phyloP scores from a whole-genome alignment of 805 yeast species.

The Ogataea populi-albae region DNA sequence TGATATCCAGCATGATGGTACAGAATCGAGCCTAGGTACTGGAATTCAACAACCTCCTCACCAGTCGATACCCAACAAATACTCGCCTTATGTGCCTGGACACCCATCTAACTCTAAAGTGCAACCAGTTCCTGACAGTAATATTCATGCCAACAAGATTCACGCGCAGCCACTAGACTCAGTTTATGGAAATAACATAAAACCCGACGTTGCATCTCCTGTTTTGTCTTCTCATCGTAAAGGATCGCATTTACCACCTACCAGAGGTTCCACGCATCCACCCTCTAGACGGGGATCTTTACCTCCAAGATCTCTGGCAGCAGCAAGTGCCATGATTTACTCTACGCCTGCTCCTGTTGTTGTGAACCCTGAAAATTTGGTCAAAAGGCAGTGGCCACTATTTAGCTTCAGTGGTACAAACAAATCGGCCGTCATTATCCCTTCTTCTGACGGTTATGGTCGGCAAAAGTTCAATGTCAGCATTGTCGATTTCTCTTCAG shows the following conservation, averaged over 20 bases:
- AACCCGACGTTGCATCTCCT: conserved; percentile 18
- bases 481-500: conserved; percentile 33
- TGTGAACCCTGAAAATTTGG: conserved; percentile 52
- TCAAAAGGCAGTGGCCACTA: conserved; percentile 68
- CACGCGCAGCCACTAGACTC: conserved; percentile 17
- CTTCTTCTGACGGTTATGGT: conserved; percentile 38
- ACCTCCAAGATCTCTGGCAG: conserved; percentile 3
- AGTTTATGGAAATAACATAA: conserved; percentile 18
- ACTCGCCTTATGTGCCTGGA: conserved; percentile 17
- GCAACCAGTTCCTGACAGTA: conserved; percentile 6
- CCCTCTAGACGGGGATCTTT: conserved; percentile 2
- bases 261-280: conserved; percentile 5
- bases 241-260: conserved; percentile 18
- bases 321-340: conserved; percentile 10
- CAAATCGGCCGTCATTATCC: conserved; percentile 44
- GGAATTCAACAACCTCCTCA: conserved; percentile 3
- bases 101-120: conserved; percentile 8
- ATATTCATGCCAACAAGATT: conserved; percentile 2
- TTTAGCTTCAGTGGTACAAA: conserved; percentile 60
- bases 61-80: conserved; percentile 10
- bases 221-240: conserved; percentile 11
- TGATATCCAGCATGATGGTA: no score
- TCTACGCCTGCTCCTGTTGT: conserved; percentile 36
- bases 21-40: no score
- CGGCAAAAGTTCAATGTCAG: conserved; percentile 34